Conservation (phyloP, 306 rosid species). For the Castanopsis chinensis region DNA sequence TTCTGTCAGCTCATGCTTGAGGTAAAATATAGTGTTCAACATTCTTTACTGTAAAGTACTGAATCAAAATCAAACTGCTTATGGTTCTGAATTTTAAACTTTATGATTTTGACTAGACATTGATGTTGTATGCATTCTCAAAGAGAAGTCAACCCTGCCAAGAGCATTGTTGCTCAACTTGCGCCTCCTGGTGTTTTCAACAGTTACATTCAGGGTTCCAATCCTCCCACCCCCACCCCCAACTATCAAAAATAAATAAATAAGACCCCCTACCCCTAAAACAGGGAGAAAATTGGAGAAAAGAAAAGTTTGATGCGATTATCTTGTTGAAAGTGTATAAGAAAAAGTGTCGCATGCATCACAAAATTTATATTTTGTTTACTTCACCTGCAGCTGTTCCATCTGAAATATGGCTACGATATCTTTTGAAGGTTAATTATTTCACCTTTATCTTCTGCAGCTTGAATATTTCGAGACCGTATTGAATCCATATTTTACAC, state of each 20-base stretch:
- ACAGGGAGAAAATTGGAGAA: not conserved
- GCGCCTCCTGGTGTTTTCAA: too few species aligned
- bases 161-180: too few species aligned
- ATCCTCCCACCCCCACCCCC: too few species aligned
- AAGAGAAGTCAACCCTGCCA: not conserved
- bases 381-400: not conserved
- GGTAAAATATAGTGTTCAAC: conserved; percentile 45
- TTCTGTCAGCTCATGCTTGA: conserved; percentile 98
- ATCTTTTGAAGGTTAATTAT: conserved; percentile 18
- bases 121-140: not conserved
- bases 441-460: conserved; percentile 50
- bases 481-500: conserved; percentile 85
- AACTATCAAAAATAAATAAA: too few species aligned
- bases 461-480: conserved; percentile 95
- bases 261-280: not conserved
- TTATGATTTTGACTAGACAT: not conserved
- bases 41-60: not conserved
- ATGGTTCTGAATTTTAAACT: not conserved
- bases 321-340: not conserved
- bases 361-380: not conserved
- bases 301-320: not conserved
- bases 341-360: not conserved
- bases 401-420: not conserved
- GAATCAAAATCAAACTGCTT: not conserved
- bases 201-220: too few species aligned